Conservation (phyloP, 1,284 basidiomycete species). For the Puccinia triticina region DNA sequence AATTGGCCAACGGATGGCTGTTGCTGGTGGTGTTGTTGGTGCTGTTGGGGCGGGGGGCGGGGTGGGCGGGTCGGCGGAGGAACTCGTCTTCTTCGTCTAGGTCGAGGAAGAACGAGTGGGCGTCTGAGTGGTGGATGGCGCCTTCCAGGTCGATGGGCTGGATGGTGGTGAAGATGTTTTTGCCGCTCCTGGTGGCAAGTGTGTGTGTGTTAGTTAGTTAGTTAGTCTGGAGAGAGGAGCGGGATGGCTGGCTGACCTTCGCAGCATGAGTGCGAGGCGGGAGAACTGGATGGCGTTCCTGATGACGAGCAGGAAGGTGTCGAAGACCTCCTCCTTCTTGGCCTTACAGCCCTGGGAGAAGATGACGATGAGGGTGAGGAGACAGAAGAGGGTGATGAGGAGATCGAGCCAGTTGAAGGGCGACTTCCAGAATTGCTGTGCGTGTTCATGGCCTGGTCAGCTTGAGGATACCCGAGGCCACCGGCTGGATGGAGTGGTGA, state of each 20-base stretch:
- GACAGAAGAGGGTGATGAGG: slow-evolving; percentile 80
- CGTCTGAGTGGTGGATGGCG: slow-evolving; percentile 60
- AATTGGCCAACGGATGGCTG: neutral
- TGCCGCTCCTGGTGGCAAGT: slow-evolving; percentile 90
- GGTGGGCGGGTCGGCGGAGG: neutral
- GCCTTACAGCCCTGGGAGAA: slow-evolving; percentile 77
- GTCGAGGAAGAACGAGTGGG: slow-evolving; percentile 65
- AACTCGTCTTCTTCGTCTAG: slow-evolving; percentile 66
- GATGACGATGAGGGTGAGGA: slow-evolving; percentile 79
- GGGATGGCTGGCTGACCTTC: slow-evolving; percentile 69
- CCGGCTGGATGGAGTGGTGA: neutral
- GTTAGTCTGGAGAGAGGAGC: neutral
- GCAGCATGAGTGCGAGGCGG: slow-evolving; percentile 81
- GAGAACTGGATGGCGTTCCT: slow-evolving; percentile 89
- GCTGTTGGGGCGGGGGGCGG: neutral
- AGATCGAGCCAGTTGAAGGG: slow-evolving; percentile 86
- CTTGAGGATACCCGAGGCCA: slow-evolving; percentile 20
- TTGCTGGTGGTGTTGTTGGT: no score
- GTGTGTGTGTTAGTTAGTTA: no score
- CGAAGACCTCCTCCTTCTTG: slow-evolving; percentile 85
- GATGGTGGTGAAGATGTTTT: slow-evolving; percentile 86
- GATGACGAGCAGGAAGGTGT: slow-evolving; percentile 83
- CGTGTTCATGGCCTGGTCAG: no score
- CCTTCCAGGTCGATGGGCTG: slow-evolving; percentile 83
- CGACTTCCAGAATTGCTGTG: slow-evolving; percentile 98